A percentile compares a stretch with the other conserved stretches of the same genome.
Evolutionary conservation across 208 protist species (phyloP).

Genomic region (Polymyxa betae): DNA sequence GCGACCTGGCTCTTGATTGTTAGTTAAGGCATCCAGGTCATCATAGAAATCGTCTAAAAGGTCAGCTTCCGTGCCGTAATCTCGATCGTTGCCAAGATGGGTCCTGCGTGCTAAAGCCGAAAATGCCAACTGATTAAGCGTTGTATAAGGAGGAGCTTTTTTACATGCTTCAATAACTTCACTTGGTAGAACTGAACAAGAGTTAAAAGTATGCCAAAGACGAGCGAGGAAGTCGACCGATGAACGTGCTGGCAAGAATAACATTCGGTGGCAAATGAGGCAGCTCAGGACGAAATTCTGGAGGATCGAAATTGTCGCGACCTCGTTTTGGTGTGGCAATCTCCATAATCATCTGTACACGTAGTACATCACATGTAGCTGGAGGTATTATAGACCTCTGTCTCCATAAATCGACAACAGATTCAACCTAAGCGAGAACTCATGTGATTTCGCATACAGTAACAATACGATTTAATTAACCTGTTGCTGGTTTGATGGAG

Average conservation of each 20-base stretch:
- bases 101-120: not conserved
- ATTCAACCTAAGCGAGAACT: not conserved
- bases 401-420: not conserved
- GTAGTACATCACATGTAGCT: not conserved
- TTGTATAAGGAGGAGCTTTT: not conserved
- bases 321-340: not conserved
- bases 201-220: not conserved
- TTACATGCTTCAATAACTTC: slow-evolving; percentile 16
- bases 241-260: slow-evolving; percentile 2
- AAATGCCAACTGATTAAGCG: not conserved
- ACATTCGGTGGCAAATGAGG: slow-evolving; percentile 30
- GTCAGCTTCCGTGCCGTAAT: not conserved
- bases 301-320: not conserved
- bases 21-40: not conserved
- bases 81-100: not conserved
- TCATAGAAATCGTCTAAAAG: slow-evolving; percentile 8
- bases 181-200: not conserved
- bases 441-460: not conserved
- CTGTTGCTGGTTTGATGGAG: not conserved
- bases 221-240: not conserved
- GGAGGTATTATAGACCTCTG: not conserved
- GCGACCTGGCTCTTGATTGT: not conserved
- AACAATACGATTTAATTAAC: not conserved
- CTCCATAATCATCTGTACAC: not conserved
- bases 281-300: not conserved